Conservation (phyloP, 139 green algal genomes). For the Chlorella sp. region DNA sequence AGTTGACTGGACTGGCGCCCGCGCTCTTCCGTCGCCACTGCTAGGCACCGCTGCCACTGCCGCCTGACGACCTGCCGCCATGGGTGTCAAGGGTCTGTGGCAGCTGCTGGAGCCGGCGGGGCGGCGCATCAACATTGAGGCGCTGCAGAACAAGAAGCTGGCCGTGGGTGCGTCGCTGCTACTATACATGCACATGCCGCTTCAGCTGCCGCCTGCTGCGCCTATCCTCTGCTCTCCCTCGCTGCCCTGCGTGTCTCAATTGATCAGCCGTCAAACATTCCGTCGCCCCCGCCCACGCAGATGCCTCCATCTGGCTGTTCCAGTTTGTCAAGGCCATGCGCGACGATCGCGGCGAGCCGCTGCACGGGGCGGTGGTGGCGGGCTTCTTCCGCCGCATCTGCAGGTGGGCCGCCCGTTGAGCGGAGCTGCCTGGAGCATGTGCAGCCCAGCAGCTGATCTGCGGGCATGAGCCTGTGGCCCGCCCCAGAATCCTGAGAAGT, state of each 20-base stretch:
- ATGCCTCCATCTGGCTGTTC: constrained; percentile 96
- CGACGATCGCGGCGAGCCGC: constrained; percentile 88
- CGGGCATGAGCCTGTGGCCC: too few species aligned
- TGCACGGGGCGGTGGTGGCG: constrained; percentile 93
- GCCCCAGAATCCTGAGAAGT: too few species aligned
- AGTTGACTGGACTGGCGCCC: too few species aligned
- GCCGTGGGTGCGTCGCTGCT: constrained; percentile 71
- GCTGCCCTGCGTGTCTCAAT: background rate
- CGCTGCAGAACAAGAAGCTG: constrained; percentile 82
- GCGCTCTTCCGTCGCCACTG: too few species aligned
- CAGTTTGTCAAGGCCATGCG: constrained; percentile 98
- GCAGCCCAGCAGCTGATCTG: too few species aligned
- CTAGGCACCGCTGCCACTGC: too few species aligned
- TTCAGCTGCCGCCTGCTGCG: background rate
- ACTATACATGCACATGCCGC: background rate
- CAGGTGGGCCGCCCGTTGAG: constrained; percentile 50
- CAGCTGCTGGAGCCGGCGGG: constrained; percentile 89
- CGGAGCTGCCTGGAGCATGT: background rate
- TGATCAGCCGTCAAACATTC: background rate
- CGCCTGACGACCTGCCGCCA: constrained; percentile 20
- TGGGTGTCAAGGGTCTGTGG: constrained; percentile 89
- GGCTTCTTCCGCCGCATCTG: constrained; percentile 98
- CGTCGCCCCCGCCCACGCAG: constrained; percentile 50
- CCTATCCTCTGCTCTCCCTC: background rate
- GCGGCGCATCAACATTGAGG: constrained; percentile 83